These are phyloP conservation scores for Thecaphora frezii DNA, from an alignment of 1,284 basidiomycete genomes.

Conservation along the genomic window DNA sequence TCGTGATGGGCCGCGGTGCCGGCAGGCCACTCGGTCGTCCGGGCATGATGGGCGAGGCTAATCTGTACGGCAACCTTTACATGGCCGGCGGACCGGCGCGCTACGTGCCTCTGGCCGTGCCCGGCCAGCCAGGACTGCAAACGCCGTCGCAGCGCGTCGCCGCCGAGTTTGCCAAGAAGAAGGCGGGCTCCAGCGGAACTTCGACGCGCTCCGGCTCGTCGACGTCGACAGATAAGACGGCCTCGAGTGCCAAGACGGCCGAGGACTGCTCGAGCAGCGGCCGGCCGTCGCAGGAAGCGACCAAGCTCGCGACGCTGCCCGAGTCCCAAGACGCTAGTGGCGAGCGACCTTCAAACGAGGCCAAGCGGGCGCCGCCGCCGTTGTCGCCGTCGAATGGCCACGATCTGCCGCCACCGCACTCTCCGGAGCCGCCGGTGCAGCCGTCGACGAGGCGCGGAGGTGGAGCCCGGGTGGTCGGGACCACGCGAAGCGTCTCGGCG, in stretches of 20 bases:
- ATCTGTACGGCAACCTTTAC: conserved; percentile 1
- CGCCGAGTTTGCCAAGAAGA: conserved; percentile 5
- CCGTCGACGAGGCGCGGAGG: too few relatives aligned
- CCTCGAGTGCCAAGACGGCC: conserved; percentile 9
- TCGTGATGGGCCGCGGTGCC: not conserved
- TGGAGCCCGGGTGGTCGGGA: too few relatives aligned
- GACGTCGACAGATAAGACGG: conserved; percentile 7
- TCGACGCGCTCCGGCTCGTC: conserved; percentile 4
- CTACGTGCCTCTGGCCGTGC: conserved; percentile 18
- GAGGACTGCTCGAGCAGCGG: conserved; percentile 14
- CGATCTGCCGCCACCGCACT: too few relatives aligned
- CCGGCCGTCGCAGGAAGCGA: too few relatives aligned
- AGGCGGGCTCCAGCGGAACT: not conserved
- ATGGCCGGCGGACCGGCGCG: conserved; percentile 13
- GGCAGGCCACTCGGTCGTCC: conserved; percentile 5
- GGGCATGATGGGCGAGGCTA: conserved; percentile 10
- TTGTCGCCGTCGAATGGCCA: too few relatives aligned
- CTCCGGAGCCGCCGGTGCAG: too few relatives aligned
- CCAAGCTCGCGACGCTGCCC: too few relatives aligned
- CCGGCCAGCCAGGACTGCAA: conserved; percentile 4
- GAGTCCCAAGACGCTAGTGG: too few relatives aligned
- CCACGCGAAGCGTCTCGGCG: too few relatives aligned
- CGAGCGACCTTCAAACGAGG: too few relatives aligned
- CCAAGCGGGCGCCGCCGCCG: too few relatives aligned
- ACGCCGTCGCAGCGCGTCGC: conserved; percentile 10